Percentiles rank a stretch among this genome's conserved stretches.
These are phyloP conservation scores for Ophiostoma populinum DNA, from an alignment of 2,329 filamentous ascomycete species.

Conservation along the genomic window DNA sequence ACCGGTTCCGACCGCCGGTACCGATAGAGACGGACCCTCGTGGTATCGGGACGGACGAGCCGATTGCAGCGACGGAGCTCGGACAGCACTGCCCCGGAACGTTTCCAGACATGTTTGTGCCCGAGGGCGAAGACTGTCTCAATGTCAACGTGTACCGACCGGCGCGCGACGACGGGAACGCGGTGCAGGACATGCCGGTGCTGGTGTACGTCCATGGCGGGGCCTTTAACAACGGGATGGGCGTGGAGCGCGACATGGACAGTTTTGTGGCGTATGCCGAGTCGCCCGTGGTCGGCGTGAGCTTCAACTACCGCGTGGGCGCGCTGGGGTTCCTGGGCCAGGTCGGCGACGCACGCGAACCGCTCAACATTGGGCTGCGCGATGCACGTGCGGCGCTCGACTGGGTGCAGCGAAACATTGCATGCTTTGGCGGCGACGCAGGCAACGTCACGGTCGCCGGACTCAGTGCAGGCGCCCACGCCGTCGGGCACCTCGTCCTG, in stretches of 20 bases:
- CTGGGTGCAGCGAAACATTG: slow-evolving; percentile 45
- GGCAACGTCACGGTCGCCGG: slow-evolving; percentile 44
- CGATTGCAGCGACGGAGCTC: slow-evolving; percentile 5
- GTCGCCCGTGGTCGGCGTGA: slow-evolving; percentile 36
- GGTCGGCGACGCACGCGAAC: slow-evolving; percentile 22
- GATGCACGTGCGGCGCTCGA: slow-evolving; percentile 41
- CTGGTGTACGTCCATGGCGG: slow-evolving; percentile 48
- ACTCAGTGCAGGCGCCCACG: slow-evolving; percentile 44
- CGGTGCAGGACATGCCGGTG: slow-evolving; percentile 24
- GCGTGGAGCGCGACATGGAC: slow-evolving; percentile 39
- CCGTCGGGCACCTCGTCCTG: slow-evolving; percentile 53
- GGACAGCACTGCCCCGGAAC: slow-evolving; percentile 11
- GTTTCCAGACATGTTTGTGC: slow-evolving; percentile 4
- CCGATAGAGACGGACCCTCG: slow-evolving; percentile 13
- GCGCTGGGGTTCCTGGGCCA: slow-evolving; percentile 47
- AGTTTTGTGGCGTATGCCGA: slow-evolving; percentile 41
- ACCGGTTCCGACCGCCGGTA: slow-evolving; percentile 28
- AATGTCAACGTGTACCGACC: slow-evolving; percentile 32
- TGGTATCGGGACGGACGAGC: not conserved
- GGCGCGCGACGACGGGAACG: not conserved
- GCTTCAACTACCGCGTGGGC: slow-evolving; percentile 47
- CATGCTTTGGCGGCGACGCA: slow-evolving; percentile 40
- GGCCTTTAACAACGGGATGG: slow-evolving; percentile 37
- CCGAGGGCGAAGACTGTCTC: slow-evolving; percentile 31
- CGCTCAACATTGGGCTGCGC: slow-evolving; percentile 45